Conservation (phyloP, 2,329 filamentous ascomycete genomes). For the Hypoxylon sp. region DNA sequence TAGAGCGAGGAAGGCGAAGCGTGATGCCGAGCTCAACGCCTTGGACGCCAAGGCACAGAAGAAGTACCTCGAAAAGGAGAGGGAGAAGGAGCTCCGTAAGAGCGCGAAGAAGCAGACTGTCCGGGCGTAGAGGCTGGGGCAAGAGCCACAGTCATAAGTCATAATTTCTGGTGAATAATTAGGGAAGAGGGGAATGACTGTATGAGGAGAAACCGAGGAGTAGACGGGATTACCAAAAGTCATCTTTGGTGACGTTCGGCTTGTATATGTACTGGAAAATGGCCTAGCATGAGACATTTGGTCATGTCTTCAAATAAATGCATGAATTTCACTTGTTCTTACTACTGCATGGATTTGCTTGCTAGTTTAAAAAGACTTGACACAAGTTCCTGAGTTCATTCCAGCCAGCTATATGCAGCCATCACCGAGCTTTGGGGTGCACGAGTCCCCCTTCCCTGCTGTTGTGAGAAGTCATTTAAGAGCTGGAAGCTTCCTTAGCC, state of each 20-base stretch:
- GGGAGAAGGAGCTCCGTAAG: slow-evolving; percentile 77
- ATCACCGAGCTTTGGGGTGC: neutral
- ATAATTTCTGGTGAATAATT: slow-evolving; percentile 8
- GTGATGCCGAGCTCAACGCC: slow-evolving; percentile 83
- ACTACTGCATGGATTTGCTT: neutral
- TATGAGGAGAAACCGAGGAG: neutral
- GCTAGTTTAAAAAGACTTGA: neutral
- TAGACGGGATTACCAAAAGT: slow-evolving; percentile 17
- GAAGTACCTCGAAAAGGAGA: slow-evolving; percentile 86
- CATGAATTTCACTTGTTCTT: slow-evolving; percentile 23
- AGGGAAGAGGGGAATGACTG: neutral
- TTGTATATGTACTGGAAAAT: slow-evolving; percentile 28
- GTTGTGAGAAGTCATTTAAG: neutral
- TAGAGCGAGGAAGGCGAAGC: slow-evolving; percentile 87
- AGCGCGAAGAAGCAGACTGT: slow-evolving; percentile 69
- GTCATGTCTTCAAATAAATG: slow-evolving; percentile 27
- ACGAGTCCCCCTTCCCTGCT: neutral
- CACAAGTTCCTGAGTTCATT: neutral
- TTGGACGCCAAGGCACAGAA: slow-evolving; percentile 88
- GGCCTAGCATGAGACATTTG: slow-evolving; percentile 4
- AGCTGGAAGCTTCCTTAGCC: slow-evolving; percentile 47
- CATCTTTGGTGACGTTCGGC: slow-evolving; percentile 14
- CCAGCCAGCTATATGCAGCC: neutral
- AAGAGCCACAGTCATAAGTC: neutral
- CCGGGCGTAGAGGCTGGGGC: slow-evolving; percentile 59